phyloP scores from a whole-genome alignment of 2,329 filamentous ascomycete genomes.

The Paraphoma sp. region DNA sequence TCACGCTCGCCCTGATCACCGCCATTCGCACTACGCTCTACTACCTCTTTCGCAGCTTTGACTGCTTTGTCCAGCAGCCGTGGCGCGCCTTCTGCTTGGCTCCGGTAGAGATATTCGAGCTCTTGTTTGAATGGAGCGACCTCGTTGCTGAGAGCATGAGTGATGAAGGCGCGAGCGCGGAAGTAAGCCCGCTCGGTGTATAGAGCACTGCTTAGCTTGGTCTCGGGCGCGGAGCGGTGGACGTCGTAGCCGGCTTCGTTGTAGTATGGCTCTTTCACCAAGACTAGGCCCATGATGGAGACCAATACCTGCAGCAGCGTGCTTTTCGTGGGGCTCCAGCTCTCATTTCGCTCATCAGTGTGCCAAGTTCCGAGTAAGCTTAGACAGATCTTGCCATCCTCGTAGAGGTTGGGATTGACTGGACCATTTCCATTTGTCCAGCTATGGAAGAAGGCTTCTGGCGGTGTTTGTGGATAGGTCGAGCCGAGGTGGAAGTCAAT shows the following conservation, averaged over 20 bases:
- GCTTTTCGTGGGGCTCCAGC: slow-evolving; percentile 60
- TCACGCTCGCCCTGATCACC: slow-evolving; percentile 43
- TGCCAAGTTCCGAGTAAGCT: slow-evolving; percentile 67
- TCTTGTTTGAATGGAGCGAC: slow-evolving; percentile 58
- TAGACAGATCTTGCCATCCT: slow-evolving; percentile 68
- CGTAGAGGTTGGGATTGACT: slow-evolving; percentile 69
- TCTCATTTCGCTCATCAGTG: slow-evolving; percentile 58
- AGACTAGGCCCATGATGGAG: slow-evolving; percentile 63
- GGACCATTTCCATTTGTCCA: slow-evolving; percentile 61
- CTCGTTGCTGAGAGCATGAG: slow-evolving; percentile 52
- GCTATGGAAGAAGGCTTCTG: slow-evolving; percentile 64
- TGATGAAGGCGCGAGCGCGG: slow-evolving; percentile 59
- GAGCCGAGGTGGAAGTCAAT: slow-evolving; percentile 62
- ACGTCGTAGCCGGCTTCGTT: slow-evolving; percentile 69
- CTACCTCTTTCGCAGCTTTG: slow-evolving; percentile 49
- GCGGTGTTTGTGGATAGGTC: slow-evolving; percentile 60
- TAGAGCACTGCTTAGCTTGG: slow-evolving; percentile 53
- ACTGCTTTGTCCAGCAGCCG: slow-evolving; percentile 54
- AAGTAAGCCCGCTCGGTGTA: slow-evolving; percentile 64
- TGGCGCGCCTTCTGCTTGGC: slow-evolving; percentile 41
- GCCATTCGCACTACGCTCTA: slow-evolving; percentile 46
- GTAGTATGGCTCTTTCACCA: slow-evolving; percentile 67
- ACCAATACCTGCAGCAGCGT: slow-evolving; percentile 65
- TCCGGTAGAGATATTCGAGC: slow-evolving; percentile 60
- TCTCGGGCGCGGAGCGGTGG: slow-evolving; percentile 55